Base-by-base conservation (phyloP, 2,329 filamentous ascomycete species). In the Diplocarpon rosae region DNA sequence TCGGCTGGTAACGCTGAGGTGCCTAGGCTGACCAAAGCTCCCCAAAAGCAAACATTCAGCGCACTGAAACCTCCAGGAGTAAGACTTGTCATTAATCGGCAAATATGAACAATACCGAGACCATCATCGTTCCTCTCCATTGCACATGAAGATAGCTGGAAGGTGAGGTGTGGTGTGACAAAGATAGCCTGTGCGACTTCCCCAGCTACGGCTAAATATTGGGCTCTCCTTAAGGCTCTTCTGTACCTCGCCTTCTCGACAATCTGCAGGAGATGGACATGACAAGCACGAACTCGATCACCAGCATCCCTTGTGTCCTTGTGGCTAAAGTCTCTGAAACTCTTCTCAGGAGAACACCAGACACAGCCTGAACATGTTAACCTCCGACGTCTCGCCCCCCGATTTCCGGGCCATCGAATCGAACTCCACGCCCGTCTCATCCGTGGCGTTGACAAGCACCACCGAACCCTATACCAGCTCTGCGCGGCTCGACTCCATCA, bases 401-500 rank as follows among this genome's bases (percentile, higher is more conserved):
- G 29, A 45, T 38, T 35, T 20, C 36, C 12, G 38, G 34, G 28
- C 47, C 43, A n/a, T 42, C 45, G 43, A 32, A 37, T 50, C 51
- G 34, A 43, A 45, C 35, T 34, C 52, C 37, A 51, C 43, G 31
- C 48, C 56, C 11, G 38, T 53, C 35, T 56, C 52, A 31, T 53
- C 57, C 9, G 46, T 54, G 37, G 48, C 41, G 11, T 32, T 54
- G 14, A 24, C 20, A n/a, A 28, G 30, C 24, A 37, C 12, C 15
- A 30, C 37, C 17, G 47, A 52, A 8, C 38, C 36, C 30, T 53
- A 48, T 13, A 43, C 24, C 30, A 39, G 24, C 31, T 47, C 52
- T 13, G 51, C 53, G 20, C 55, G 50, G 10, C 51, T 62, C 1
- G 51, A 56, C 37, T 51, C 57, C 11, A 62, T 62, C 42, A 56